Percentiles rank a stretch among this genome's conserved stretches.
phyloP scores from a whole-genome alignment of 2,329 filamentous ascomycete species.

The Leptographium procerum region DNA sequence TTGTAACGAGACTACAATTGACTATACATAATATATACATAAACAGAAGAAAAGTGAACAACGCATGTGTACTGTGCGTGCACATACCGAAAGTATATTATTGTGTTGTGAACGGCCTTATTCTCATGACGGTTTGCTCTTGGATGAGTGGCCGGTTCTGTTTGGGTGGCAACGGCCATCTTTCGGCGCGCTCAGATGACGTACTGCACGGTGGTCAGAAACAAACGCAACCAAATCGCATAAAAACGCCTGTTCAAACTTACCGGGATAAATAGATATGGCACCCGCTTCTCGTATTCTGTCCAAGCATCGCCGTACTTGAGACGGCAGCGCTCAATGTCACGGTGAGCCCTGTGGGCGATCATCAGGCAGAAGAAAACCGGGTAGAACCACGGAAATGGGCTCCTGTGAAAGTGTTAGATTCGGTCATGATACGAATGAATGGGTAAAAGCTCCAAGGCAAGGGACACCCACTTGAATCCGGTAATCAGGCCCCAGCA shows the following conservation, averaged over 20 bases:
- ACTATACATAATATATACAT: background rate
- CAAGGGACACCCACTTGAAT: conserved; percentile 34
- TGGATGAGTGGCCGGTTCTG: background rate
- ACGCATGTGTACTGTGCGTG: background rate
- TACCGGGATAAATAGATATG: conserved; percentile 35
- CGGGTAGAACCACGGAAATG: conserved; percentile 87
- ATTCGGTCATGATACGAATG: background rate
- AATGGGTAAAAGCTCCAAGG: background rate
- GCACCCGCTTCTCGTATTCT: conserved; percentile 16
- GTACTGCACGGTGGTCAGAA: background rate
- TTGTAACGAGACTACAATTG: background rate
- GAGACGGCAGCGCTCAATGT: conserved; percentile 63
- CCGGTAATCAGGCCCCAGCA: conserved; percentile 74
- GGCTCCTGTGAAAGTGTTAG: conserved; percentile 31
- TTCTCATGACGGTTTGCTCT: background rate
- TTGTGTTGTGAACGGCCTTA: background rate
- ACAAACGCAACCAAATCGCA: no score
- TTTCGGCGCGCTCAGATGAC: background rate
- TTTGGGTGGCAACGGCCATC: background rate
- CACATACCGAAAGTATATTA: background rate
- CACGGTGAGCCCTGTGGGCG: conserved; percentile 62
- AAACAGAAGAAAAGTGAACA: background rate
- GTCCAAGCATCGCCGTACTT: conserved; percentile 50
- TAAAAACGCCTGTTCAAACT: conserved; percentile 9
- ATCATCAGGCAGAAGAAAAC: conserved; percentile 78